Conservation (phyloP, 345 rosid species). For the Arabis alpina region DNA sequence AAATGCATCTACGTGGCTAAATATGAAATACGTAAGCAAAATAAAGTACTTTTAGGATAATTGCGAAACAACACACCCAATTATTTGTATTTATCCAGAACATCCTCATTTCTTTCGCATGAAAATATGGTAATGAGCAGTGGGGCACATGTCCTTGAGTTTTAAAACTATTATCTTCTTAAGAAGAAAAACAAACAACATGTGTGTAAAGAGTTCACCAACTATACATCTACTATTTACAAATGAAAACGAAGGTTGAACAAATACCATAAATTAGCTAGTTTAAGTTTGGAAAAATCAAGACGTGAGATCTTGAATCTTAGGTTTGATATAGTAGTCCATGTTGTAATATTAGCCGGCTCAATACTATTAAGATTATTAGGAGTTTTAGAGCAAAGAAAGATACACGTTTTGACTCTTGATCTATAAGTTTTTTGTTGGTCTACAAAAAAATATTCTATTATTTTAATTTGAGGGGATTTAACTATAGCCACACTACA, state of each 20-base stretch:
- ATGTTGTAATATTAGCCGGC: background rate
- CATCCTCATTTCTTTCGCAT: background rate
- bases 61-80: constrained; percentile 6
- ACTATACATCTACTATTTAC: background rate
- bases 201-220: background rate
- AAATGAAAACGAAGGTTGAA: background rate
- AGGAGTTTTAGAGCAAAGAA: too few relatives aligned
- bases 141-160: constrained; percentile 23
- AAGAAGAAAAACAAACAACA: constrained; percentile 19
- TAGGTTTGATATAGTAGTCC: background rate
- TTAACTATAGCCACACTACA: too few relatives aligned
- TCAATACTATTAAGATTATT: too few relatives aligned
- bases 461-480: too few relatives aligned
- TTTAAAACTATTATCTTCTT: background rate
- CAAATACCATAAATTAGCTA: background rate
- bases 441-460: too few relatives aligned
- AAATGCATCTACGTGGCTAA: constrained; percentile 41
- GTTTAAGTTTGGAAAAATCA: background rate
- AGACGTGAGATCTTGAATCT: background rate
- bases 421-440: too few relatives aligned
- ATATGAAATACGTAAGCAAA: constrained; percentile 28
- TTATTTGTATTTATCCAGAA: background rate
- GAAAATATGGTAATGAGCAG: background rate
- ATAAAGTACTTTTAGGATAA: background rate
- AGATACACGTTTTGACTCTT: too few relatives aligned